These are phyloP conservation scores for Penicillium paxilli DNA, from an alignment of 495 filamentous ascomycete genomes.

Conservation along the genomic window DNA sequence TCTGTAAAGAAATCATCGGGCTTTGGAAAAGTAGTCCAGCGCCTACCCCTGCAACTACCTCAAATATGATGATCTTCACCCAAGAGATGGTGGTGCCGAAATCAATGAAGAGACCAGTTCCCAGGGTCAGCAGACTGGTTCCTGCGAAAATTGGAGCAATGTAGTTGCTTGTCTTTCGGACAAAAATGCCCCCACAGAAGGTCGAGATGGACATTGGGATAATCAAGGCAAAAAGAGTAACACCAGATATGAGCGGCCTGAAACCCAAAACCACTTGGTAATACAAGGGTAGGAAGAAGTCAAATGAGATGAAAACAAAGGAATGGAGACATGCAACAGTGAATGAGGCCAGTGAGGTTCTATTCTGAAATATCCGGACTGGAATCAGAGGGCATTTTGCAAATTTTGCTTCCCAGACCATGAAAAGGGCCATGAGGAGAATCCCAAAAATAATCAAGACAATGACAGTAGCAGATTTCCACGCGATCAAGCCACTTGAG, in stretches of 20 bases:
- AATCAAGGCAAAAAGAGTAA: slow-evolving; percentile 4
- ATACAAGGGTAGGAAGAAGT: slow-evolving; percentile 10
- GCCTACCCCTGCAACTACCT: slow-evolving; percentile 55
- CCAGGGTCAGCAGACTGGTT: slow-evolving; percentile 56
- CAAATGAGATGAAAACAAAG: slow-evolving; percentile 4
- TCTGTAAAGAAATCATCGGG: slow-evolving; percentile 49
- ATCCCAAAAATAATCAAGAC: background rate
- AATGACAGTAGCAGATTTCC: background rate
- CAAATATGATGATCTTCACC: slow-evolving; percentile 59
- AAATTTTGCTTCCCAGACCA: background rate
- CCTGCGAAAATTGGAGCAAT: slow-evolving; percentile 53
- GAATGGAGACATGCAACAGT: slow-evolving; percentile 2
- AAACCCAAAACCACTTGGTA: slow-evolving; percentile 5
- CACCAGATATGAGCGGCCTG: slow-evolving; percentile 5
- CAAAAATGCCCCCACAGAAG: slow-evolving; percentile 37
- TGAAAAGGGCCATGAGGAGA: background rate
- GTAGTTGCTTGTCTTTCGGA: slow-evolving; percentile 12
- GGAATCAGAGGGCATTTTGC: slow-evolving; percentile 6
- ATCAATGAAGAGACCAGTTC: slow-evolving; percentile 62
- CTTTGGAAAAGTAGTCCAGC: slow-evolving; percentile 66
- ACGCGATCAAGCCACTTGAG: background rate
- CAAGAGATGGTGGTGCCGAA: slow-evolving; percentile 50
- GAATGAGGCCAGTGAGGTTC: background rate
- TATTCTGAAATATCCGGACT: background rate
- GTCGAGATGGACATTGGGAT: slow-evolving; percentile 1